Base-by-base conservation (phyloP, 2,329 filamentous ascomycete genomes). In the Fusarium austroafricanum region DNA sequence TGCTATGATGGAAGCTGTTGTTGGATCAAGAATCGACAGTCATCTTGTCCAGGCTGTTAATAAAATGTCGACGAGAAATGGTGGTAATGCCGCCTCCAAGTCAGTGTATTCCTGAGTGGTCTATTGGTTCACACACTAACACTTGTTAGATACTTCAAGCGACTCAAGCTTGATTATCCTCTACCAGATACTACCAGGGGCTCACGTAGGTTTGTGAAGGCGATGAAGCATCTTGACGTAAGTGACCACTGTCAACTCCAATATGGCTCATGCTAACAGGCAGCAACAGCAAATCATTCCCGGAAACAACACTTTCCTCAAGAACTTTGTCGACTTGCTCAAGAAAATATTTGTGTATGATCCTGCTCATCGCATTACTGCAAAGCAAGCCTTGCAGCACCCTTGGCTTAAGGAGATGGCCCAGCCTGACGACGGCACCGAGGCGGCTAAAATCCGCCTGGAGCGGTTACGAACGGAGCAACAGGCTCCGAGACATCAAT, bases 1-100 rank as follows among this genome's bases (percentile, higher is more conserved):
- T 51, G 89, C 89, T n/a, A 92, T 92, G 89, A 92, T 92, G 89
- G 89, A 91, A 73, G 87, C 86, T 33, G 89, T 91, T 10, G 87
- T 88, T 54, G 87, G 87, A 50, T 78, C 79, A 21, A 82, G 84
- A 49, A 86, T 91, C 51, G 89, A 91, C 64, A 78, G 79, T 0
- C 81, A 86, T 63, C 83, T 92, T 8, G 85, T 91, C 6, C 78
- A 80, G 50, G 53, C 73, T 12, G 76, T 80, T 18, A 80, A 80
- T 68, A 84, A 86, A 72, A 86, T 87, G 79, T 81, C 83, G 11
- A 84, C 84, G 2, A 81, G 88, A 57, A 88, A 81, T 68, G 83
- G 83, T 39, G 84, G 84, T 47, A 90, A 89, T 71, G 83, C 86
- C 6, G 88, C 88, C n/a, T 80, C 88, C 9, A 90, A 90, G 89